Evolutionary conservation across 2,329 filamentous ascomycete genomes (phyloP), one percentile per base, ranked within the genome.

Genomic region (Balansia obtecta): DNA sequence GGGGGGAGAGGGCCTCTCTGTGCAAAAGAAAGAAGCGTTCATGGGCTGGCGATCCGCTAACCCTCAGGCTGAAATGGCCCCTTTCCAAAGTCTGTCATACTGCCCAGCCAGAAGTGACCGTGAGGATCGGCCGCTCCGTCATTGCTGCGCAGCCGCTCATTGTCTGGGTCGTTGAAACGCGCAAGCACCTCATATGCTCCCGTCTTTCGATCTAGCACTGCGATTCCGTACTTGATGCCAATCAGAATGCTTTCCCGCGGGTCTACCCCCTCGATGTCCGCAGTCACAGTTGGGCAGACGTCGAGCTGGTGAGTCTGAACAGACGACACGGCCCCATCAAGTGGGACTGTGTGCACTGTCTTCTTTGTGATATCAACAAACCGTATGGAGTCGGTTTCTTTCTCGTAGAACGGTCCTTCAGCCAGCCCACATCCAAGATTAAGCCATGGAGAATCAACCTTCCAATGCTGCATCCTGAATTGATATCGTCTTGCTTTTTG

Each of bases 351-450:
- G 69, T 93, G 85, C 44, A 95, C 63, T 54, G 82, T 80, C 63
- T 85, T 77, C 63, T 85, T 80, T 65, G 83, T 85, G 67, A 95
- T 90, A 67, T 96, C 90, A 54, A 90, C 80, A 64, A 88, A 89
- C 55, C 86, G 85, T 52, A 91, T 70, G 45, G 72, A 75, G 64
- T 86, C 76, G 47, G 76, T 80, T 20, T 69, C 69, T 52, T 75
- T 70, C 64, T 89, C 85, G 69, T 82, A 88, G 68, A 81, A 88
- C 1, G 86, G 86, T 0, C 78, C 86, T 66, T 91, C 86, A 55
- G 83, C 85, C 32, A 90, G 75, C 13, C 69, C 71, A 68, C 84
- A 88, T 56, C 79, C 74, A 57, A 82, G 70, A 34, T 67, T 61
- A 54, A 90, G 72, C 67, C 76, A 80, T 7, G 76, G 75, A 65